Conservation (phyloP, 192 early-diverging fungal genomes). For the Mortierella hygrophila region DNA sequence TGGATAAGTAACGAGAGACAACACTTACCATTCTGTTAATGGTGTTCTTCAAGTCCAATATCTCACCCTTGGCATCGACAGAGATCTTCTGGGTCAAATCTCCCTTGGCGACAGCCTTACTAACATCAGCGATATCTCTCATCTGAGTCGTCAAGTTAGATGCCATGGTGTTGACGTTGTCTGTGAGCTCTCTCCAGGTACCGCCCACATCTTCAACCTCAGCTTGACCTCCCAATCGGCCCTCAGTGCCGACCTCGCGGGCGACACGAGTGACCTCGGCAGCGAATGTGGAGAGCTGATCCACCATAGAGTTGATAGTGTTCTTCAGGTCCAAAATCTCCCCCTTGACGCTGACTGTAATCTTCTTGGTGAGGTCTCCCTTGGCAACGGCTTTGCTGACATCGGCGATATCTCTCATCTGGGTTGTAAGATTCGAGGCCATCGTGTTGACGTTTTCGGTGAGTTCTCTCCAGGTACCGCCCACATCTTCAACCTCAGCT, state of each 20-base stretch:
- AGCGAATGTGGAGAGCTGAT: slow-evolving; percentile 14
- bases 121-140: slow-evolving; percentile 70
- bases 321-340: slow-evolving; percentile 76
- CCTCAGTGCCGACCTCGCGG: slow-evolving; percentile 71
- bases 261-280: slow-evolving; percentile 71
- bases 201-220: slow-evolving; percentile 75
- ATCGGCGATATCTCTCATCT: slow-evolving; percentile 75
- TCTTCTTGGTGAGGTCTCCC: slow-evolving; percentile 66
- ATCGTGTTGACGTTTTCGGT: slow-evolving; percentile 77
- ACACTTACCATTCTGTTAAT: slow-evolving; percentile 64
- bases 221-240: slow-evolving; percentile 68
- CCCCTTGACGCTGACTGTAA: slow-evolving; percentile 68
- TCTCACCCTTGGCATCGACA: slow-evolving; percentile 66
- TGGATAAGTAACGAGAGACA: no score
- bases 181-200: slow-evolving; percentile 75
- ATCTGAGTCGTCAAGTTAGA: slow-evolving; percentile 14
- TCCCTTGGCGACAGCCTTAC: slow-evolving; percentile 67
- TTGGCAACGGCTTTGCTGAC: slow-evolving; percentile 71
- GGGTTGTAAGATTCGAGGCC: slow-evolving; percentile 71
- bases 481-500: slow-evolving; percentile 66
- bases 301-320: slow-evolving; percentile 53
- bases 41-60: slow-evolving; percentile 66
- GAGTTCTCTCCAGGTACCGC: slow-evolving; percentile 75
- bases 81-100: slow-evolving; percentile 68
- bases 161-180: slow-evolving; percentile 59